Evolutionary conservation across 371 early-diverging fungal genomes (phyloP), one percentile per base, ranked within the genome.

Genomic region (Syncephalis fuscata): DNA sequence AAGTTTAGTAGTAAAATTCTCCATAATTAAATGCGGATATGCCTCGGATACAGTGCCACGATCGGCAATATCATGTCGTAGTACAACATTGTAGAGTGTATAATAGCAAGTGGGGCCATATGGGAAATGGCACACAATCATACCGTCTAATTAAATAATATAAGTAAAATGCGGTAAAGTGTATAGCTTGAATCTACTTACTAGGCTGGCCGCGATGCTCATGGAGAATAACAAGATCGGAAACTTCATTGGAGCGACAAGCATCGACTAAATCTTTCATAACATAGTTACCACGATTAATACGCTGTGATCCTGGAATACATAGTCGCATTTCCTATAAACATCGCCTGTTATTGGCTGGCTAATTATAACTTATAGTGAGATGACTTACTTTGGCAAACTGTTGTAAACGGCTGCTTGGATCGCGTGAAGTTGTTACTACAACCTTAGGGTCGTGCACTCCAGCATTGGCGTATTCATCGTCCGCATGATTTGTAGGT

Each of bases 51-150:
- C 89, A 16, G 88, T 95, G 51, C 94, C 92, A 58, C 84, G 74
- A 59, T 95, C 88, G 55, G 87, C 81, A 54, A 95, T 88, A 63
- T 97, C 98, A 63, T 97, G 98, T 24, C 98, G 78, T 54, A 97
- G 70, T 1, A 94, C 95, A 23, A 96, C 91, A 58, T 98, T 97
- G 70, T 91, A 89, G 51, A 98, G 68, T 22, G 93, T 85, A 59
- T 98, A 99, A 64, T 88, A 91, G 25, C 92, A 88, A 0, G 99
- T 99, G 5, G 98, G 97, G 14, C 99, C 99, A 65, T 94, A 91
- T 23, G 99, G 99, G 56, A 96, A 89, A 62, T 98, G 98, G 55
- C 80, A 85, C 17, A 99, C 65, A 38, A 94, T 80, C 76, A 99
- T 78, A 49, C 95, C 89, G 66, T 95, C 93, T 73, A 57, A 27